phyloP scores from a whole-genome alignment of 208 protist genomes.

The Leishmania arabica region DNA sequence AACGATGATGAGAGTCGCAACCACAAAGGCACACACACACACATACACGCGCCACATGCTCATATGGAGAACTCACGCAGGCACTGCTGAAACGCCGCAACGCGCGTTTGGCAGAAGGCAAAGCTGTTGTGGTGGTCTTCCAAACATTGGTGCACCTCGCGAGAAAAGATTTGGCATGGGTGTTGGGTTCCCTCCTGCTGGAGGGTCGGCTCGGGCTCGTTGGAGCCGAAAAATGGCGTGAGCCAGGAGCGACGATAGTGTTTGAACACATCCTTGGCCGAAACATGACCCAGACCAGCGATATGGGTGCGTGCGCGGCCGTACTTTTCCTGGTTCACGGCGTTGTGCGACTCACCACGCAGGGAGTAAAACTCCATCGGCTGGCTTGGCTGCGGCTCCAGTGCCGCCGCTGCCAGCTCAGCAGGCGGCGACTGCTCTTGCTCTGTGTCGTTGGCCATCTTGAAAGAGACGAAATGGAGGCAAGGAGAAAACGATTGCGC shows the following conservation, averaged over 20 bases:
- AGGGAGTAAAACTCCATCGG: conserved; percentile 1
- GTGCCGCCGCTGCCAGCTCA: not conserved
- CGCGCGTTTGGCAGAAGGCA: conserved; percentile 64
- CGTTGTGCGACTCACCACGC: conserved; percentile 17
- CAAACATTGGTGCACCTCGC: conserved; percentile 68
- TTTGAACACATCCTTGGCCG: conserved; percentile 38
- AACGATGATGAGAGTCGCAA: not conserved
- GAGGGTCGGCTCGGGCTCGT: conserved; percentile 52
- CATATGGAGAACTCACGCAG: conserved; percentile 58
- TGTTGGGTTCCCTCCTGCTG: conserved; percentile 29
- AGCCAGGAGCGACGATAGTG: conserved; percentile 61
- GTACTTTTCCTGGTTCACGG: conserved; percentile 26
- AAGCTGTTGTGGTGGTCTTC: conserved; percentile 63
- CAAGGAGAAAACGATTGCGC: not conserved
- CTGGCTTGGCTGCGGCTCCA: not conserved
- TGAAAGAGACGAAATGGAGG: not conserved
- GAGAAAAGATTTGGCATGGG: conserved; percentile 68
- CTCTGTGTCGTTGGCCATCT: conserved; percentile 15
- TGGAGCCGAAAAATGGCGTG: conserved; percentile 80
- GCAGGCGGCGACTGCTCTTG: conserved; percentile 9
- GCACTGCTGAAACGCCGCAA: conserved; percentile 71
- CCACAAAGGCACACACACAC: not conserved
- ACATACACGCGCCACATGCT: too few relatives aligned
- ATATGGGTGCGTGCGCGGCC: conserved; percentile 32
- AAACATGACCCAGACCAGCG: conserved; percentile 21